Percentiles rank a stretch among this genome's conserved stretches.
Evolutionary conservation across 805 yeast species (phyloP).

Genomic region (Groenewaldozyma tartarivorans): DNA sequence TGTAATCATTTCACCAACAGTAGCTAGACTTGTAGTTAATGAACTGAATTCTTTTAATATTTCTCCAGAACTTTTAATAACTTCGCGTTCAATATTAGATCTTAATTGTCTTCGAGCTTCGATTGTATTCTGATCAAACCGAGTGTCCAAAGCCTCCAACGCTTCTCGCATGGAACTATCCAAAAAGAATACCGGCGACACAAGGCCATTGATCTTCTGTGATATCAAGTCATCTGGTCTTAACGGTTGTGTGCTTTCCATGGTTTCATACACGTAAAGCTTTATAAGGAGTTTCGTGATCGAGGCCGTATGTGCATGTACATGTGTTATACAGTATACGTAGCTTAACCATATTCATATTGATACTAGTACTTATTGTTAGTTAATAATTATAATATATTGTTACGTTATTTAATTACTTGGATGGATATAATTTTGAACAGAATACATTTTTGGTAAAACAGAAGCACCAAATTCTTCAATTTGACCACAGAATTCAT

Average conservation of each 20-base stretch:
- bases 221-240: constrained; percentile 13
- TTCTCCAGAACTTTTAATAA: constrained; percentile 23
- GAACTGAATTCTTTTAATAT: constrained; percentile 28
- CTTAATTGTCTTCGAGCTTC: constrained; percentile 25
- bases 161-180: constrained; percentile 26
- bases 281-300: no score
- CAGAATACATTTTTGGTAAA: constrained; percentile 52
- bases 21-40: constrained; percentile 20
- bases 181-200: constrained; percentile 25
- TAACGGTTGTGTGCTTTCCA: constrained; percentile 1
- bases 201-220: constrained; percentile 19
- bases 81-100: constrained; percentile 26
- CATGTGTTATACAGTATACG: no score
- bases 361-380: no score
- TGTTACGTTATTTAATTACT: no score
- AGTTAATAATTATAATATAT: no score
- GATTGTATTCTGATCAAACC: constrained; percentile 23
- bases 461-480: constrained; percentile 63
- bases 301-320: no score
- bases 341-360: no score
- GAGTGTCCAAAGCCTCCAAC: constrained; percentile 21
- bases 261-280: not conserved
- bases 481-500: constrained; percentile 59
- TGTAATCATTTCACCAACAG: constrained; percentile 18
- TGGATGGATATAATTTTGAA: constrained; percentile 8